Conservation (phyloP, 345 rosid species). For the Bruguiera parviflora region DNA sequence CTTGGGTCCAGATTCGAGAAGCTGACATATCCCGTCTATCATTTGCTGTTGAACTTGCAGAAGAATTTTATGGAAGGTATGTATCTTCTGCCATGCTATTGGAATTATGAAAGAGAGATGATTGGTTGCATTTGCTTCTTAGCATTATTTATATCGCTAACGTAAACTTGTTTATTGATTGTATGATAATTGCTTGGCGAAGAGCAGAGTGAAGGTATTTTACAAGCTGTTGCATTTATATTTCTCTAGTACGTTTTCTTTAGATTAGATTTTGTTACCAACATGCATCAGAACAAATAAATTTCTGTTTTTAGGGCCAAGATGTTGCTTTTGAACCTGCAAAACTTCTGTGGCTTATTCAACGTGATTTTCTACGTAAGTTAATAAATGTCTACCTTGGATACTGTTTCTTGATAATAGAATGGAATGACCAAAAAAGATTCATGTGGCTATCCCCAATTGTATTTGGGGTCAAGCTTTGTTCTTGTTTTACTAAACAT, state of each 20-base stretch:
- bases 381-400: slow-evolving; percentile 13
- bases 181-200: slow-evolving; percentile 31
- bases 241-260: slow-evolving; percentile 18
- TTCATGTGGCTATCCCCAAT: too few species aligned
- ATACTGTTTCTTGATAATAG: slow-evolving; percentile 4
- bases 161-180: slow-evolving; percentile 44
- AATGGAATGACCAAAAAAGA: too few species aligned
- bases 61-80: slow-evolving; percentile 99
- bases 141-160: slow-evolving; percentile 7
- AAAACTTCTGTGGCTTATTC: slow-evolving; percentile 97
- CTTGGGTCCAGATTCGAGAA: slow-evolving; percentile 71
- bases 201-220: slow-evolving; percentile 89
- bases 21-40: slow-evolving; percentile 98
- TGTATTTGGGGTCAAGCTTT: too few species aligned
- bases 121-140: slow-evolving; percentile 7
- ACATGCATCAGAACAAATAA: slow-evolving; percentile 26
- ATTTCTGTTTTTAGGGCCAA: slow-evolving; percentile 61
- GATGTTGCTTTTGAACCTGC: slow-evolving; percentile 98
- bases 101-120: slow-evolving; percentile 7
- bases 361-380: slow-evolving; percentile 99
- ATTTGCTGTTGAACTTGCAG: slow-evolving; percentile 99
- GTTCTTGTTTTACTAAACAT: background rate
- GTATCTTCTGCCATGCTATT: slow-evolving; percentile 14
- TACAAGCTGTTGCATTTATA: slow-evolving; percentile 11
- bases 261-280: slow-evolving; percentile 5